Conservation (phyloP, 2,329 filamentous ascomycete genomes). For the Penicillium sp. region DNA sequence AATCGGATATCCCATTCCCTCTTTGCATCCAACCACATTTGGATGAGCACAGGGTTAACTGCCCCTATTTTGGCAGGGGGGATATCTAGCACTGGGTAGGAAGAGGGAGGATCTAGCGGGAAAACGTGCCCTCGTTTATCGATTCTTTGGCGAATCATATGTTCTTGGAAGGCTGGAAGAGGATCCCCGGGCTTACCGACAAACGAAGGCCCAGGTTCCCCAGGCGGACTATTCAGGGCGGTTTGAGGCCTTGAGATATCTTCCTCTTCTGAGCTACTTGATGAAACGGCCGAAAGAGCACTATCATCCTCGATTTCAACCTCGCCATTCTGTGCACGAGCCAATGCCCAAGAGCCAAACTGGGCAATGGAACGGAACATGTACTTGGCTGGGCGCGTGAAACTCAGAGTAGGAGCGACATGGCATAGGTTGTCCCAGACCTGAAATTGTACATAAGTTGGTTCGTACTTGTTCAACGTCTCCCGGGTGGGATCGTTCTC, state of each 20-base stretch:
- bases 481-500: constrained; percentile 57
- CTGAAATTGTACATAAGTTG: constrained; percentile 89
- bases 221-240: constrained; percentile 10
- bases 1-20: constrained; percentile 71
- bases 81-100: constrained; percentile 67
- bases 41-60: constrained; percentile 74
- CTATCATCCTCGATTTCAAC: constrained; percentile 83
- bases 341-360: constrained; percentile 88
- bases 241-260: constrained; percentile 2
- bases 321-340: constrained; percentile 72
- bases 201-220: constrained; percentile 30
- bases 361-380: constrained; percentile 93
- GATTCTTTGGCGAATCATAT: constrained; percentile 91
- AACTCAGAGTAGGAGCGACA: constrained; percentile 87
- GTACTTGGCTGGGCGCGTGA: constrained; percentile 90
- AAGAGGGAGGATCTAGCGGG: constrained; percentile 61
- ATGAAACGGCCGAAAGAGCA: constrained; percentile 71
- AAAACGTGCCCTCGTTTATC: constrained; percentile 73
- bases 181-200: constrained; percentile 86
- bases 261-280: constrained; percentile 36
- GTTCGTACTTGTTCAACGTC: constrained; percentile 64
- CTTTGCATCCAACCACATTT: constrained; percentile 78
- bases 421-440: constrained; percentile 96
- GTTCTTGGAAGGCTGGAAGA: constrained; percentile 71
- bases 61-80: constrained; percentile 67